Base-by-base conservation (phyloP, 2,329 filamentous ascomycete species). In the Neopestalotiopsis clavispora region DNA sequence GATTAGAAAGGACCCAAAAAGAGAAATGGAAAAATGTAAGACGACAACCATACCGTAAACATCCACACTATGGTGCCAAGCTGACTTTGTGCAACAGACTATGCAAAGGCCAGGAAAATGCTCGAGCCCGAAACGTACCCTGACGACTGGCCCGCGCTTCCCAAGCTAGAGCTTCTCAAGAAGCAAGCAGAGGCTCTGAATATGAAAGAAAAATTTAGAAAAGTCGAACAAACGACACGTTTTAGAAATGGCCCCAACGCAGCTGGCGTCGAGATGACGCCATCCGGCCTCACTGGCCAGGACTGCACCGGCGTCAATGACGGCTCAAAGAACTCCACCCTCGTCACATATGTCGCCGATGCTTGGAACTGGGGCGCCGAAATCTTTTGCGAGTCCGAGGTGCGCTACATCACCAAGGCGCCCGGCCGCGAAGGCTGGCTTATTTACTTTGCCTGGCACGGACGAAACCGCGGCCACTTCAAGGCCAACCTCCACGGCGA, bases 291-390 rank as follows among this genome's bases (percentile, higher is more conserved):
- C 28, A 88, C 87, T 0, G 90, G 90, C 1, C 88, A 90, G 76
- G 90, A 92, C 72, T 79, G 78, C 52, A 91, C 89, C 0, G 90
- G 90, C 1, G 72, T 91, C 69, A 92, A 92, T 72, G 90, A 92
- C 75, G 89, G 89, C 1, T 91, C 88, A 38, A 92, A 92, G 78
- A 91, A 85, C 20, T 90, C 87, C 12, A 91, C 88, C 0, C 81
- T 90, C 1, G 88, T 91, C 49, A 92, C 90, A 0, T 92, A 92
- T 73, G 80, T 92, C 7, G 84, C 88, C 7, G 90, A 92, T 76
- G 90, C 91, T 1, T 92, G 90, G 90, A 91, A 91, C 73, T 91
- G 89, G 89, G 91, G 90, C 9, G 89, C 90, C 13, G 90, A 92
- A 74, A 87, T 92, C 78, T 92, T 92, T 71, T 92, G 90, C 77